A percentile compares a stretch with the other conserved stretches of the same genome.
These are phyloP conservation scores for Trichoderma sp. DNA, from an alignment of 2,329 filamentous ascomycete species.

Conservation along the genomic window DNA sequence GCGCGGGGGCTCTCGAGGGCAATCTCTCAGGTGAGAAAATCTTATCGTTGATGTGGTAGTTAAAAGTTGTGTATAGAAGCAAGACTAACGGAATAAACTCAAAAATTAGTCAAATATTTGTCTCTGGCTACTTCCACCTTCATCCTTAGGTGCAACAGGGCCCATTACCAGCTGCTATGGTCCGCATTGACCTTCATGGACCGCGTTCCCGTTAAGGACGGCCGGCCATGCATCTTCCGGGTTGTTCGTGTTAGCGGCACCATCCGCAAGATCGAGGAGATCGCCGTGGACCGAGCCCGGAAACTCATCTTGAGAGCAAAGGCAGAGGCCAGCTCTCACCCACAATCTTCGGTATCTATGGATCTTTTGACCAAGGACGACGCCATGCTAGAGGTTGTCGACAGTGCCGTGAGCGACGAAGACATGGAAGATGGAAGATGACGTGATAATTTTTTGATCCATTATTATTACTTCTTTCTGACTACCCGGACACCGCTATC, in stretches of 20 bases:
- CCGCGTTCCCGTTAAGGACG: conserved; percentile 59
- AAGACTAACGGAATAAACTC: not conserved
- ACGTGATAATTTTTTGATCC: conserved; percentile 29
- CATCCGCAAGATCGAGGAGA: conserved; percentile 87
- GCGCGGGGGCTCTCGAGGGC: conserved; percentile 69
- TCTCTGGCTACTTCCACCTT: conserved; percentile 91
- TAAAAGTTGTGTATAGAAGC: not conserved
- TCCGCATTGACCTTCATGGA: conserved; percentile 80
- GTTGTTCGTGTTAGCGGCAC: conserved; percentile 89
- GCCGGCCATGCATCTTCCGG: conserved; percentile 71
- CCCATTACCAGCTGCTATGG: conserved; percentile 86
- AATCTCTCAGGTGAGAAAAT: conserved; percentile 61
- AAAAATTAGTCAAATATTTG: conserved; percentile 78
- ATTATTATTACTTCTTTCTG: conserved; percentile 55
- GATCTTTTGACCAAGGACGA: conserved; percentile 32
- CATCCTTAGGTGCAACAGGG: conserved; percentile 79
- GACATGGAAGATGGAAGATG: conserved; percentile 46
- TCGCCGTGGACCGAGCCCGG: conserved; percentile 77
- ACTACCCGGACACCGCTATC: conserved; percentile 71
- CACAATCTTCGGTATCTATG: conserved; percentile 24
- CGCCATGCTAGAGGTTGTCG: conserved; percentile 43
- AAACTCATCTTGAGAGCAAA: conserved; percentile 67
- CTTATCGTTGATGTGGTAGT: not conserved
- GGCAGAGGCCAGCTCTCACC: conserved; percentile 34
- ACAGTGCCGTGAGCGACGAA: conserved; percentile 43